Base-by-base conservation (phyloP, 495 filamentous ascomycete species). In the Penicillium soppii region DNA sequence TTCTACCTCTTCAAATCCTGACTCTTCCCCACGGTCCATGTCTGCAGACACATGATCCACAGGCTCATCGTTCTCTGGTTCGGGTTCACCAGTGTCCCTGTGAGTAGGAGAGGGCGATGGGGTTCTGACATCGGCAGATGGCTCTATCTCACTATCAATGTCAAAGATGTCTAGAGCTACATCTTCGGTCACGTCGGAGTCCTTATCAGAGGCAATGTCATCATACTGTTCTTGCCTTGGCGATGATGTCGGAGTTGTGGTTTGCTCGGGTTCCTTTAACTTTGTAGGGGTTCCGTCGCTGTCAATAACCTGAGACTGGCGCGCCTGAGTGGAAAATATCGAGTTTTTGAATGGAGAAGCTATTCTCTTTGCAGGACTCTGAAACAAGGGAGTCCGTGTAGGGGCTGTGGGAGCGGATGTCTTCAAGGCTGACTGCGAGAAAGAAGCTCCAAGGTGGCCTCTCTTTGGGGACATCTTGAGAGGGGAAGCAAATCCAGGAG, bases 381-480 rank as follows among this genome's bases (percentile, higher is more conserved):
- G 66, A 19, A 79, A 61, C 15, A 78, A 55, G 7, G 72, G 76
- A 8, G 59, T 50, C 37, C 65, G 50, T 13, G 59, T 61, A 4
- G 53, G 64, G 27, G 70, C 67, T 0, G 64, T 65, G 3, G 72
- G 66, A 6, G 67, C 65, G 0, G 62, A 57, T 10, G 61, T 48
- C 45, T 71, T 65, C 7, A 59, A 22, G 1, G 65, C 46, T n/a
- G 62, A 63, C 21, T 69, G 59, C 2, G 54, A 54, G 21, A 74
- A 65, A 0, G 68, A 70, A 15, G 71, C 57, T 16, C 57, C 68
- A 48, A 80, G 51, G 12, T 71, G 54, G 0, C 67, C 70, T 37
- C 73, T 77, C 45, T 58, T 73, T 7, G 77, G 74, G 4, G 78
- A 78, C 23, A 68, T 63, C 51, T 74, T 75, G 2, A 79, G 61